Evolutionary conservation across 176 grass and related monocot species (phyloP).

Genomic region (Musa schizocarpa): DNA sequence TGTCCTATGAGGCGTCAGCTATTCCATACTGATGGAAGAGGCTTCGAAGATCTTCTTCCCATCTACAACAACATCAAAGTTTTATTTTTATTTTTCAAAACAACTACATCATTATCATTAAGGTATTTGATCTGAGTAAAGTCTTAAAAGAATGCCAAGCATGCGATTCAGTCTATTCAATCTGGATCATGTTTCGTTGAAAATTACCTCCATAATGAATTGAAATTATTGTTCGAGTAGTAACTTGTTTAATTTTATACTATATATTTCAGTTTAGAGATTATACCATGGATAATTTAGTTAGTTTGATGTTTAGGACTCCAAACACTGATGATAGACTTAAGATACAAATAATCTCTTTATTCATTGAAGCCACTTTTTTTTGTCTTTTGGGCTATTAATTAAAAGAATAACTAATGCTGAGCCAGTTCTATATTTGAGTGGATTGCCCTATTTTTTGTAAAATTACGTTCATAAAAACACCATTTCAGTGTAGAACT

Average conservation of each 20-base stretch:
- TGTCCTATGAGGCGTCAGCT: neutral
- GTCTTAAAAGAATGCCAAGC: neutral
- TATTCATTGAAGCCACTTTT: neutral
- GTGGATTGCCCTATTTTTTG: neutral
- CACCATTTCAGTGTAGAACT: neutral
- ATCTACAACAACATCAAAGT: too few relatives aligned
- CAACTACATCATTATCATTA: neutral
- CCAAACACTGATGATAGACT: neutral
- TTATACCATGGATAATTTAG: neutral
- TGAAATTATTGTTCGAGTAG: neutral
- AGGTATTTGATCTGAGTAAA: slow-evolving; percentile 1
- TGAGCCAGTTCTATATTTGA: neutral
- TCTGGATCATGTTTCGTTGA: neutral
- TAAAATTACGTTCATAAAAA: neutral
- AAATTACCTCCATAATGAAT: neutral
- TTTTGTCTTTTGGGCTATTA: too few relatives aligned
- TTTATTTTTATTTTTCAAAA: too few relatives aligned
- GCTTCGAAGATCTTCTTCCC: neutral
- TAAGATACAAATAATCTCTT: neutral
- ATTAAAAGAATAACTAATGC: too few relatives aligned
- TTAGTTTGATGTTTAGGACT: neutral
- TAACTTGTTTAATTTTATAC: neutral
- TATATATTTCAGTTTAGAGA: neutral
- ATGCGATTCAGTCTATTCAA: neutral
- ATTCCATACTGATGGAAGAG: neutral